Conservation (phyloP, 306 rosid species). For the Phaseolus lunatus region DNA sequence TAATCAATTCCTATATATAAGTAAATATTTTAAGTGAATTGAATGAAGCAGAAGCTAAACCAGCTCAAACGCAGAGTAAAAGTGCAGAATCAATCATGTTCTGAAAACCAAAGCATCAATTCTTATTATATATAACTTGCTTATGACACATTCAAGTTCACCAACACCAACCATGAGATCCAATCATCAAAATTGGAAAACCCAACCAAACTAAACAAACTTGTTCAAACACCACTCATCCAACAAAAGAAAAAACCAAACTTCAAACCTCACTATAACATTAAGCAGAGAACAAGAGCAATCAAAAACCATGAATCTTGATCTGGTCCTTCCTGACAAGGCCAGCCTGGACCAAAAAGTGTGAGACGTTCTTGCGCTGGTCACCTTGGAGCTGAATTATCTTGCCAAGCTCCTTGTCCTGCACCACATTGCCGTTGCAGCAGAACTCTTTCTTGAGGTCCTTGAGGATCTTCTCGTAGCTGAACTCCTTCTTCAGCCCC, state of each 20-base stretch:
- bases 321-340: constrained; percentile 78
- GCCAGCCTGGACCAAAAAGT: constrained; percentile 68
- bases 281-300: background rate
- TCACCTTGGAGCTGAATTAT: constrained; percentile 93
- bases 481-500: constrained; percentile 73
- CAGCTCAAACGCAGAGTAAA: background rate
- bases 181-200: background rate
- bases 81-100: background rate
- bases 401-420: constrained; percentile 85
- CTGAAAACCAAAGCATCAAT: background rate
- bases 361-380: constrained; percentile 86
- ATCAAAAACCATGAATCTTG: constrained; percentile 88
- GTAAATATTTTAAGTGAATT: no score
- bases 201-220: background rate
- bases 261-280: background rate
- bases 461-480: constrained; percentile 87
- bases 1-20: no score
- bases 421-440: constrained; percentile 97
- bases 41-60: background rate
- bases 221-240: background rate
- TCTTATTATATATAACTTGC: constrained; percentile 5
- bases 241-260: background rate
- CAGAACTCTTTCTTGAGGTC: constrained; percentile 85
- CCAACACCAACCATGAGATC: constrained; percentile 18
- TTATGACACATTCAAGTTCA: constrained; percentile 5